Conservation (phyloP, 495 filamentous ascomycete genomes). For the Venustampulla echinocandica region DNA sequence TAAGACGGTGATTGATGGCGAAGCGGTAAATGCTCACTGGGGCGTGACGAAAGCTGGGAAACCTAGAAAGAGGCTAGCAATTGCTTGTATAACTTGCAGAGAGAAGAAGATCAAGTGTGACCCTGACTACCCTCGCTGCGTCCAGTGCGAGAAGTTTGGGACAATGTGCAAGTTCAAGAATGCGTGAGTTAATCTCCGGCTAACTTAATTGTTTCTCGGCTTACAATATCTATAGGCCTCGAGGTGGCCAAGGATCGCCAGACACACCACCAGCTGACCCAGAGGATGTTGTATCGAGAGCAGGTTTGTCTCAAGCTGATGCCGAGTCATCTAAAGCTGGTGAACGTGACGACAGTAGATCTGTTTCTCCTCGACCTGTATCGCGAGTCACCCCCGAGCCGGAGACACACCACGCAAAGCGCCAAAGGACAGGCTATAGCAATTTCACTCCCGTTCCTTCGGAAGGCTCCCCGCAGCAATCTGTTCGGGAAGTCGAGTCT, state of each 20-base stretch:
- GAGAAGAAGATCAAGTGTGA: constrained; percentile 98
- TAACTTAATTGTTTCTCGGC: background rate
- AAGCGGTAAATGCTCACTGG: constrained; percentile 84
- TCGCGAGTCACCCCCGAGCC: constrained; percentile 15
- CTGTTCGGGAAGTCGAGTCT: constrained; percentile 28
- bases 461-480: constrained; percentile 20
- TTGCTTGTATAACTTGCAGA: constrained; percentile 82
- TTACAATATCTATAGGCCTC: constrained; percentile 30
- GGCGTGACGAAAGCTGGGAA: constrained; percentile 89
- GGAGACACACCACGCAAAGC: constrained; percentile 17
- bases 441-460: constrained; percentile 23
- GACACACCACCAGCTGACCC: constrained; percentile 39
- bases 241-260: constrained; percentile 45
- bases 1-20: constrained; percentile 75
- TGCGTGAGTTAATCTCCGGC: constrained; percentile 52
- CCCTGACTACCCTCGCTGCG: constrained; percentile 73
- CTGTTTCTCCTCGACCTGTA: constrained; percentile 17
- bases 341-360: constrained; percentile 14
- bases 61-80: constrained; percentile 78
- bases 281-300: constrained; percentile 28
- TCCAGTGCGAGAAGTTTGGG: constrained; percentile 85
- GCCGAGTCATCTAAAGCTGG: constrained; percentile 16
- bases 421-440: constrained; percentile 20
- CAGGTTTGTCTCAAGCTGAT: constrained; percentile 16
- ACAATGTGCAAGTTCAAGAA: constrained; percentile 78